Evolutionary conservation across 2,329 filamentous ascomycete genomes (phyloP).

Genomic region (Pestalotiopsis fici): DNA sequence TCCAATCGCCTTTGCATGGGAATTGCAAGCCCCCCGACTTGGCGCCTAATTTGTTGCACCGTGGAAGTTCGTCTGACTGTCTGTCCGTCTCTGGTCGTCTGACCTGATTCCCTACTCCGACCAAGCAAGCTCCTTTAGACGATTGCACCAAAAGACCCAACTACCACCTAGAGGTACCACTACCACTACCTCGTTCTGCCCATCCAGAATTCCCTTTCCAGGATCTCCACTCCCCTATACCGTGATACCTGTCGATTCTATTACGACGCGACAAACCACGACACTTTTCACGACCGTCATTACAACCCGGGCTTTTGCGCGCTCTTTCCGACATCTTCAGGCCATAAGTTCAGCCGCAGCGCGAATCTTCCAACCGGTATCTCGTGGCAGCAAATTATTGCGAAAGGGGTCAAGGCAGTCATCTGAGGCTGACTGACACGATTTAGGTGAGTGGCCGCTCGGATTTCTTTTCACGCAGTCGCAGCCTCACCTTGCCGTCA

Average conservation of each 20-base stretch:
- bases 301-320: neutral
- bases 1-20: neutral
- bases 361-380: slow-evolving; percentile 16
- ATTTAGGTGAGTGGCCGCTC: slow-evolving; percentile 22
- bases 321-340: neutral
- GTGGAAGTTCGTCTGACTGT: neutral
- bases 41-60: neutral
- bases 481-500: neutral
- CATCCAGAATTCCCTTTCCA: neutral
- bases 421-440: slow-evolving; percentile 18
- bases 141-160: neutral
- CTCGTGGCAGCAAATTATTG: slow-evolving; percentile 20
- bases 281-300: neutral
- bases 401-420: slow-evolving; percentile 26
- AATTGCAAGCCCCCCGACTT: neutral
- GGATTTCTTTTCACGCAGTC: slow-evolving; percentile 1
- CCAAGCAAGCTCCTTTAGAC: neutral
- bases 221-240: slow-evolving; percentile 9
- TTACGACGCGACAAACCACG: slow-evolving; percentile 9
- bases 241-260: slow-evolving; percentile 10
- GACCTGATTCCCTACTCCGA: neutral
- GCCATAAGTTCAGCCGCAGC: slow-evolving; percentile 16
- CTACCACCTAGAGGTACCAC: neutral
- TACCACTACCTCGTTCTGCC: neutral
- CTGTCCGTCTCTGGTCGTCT: neutral